Evolutionary conservation across 441 rosid species (phyloP).

Genomic region (Pelargonium myrrhifolium): DNA sequence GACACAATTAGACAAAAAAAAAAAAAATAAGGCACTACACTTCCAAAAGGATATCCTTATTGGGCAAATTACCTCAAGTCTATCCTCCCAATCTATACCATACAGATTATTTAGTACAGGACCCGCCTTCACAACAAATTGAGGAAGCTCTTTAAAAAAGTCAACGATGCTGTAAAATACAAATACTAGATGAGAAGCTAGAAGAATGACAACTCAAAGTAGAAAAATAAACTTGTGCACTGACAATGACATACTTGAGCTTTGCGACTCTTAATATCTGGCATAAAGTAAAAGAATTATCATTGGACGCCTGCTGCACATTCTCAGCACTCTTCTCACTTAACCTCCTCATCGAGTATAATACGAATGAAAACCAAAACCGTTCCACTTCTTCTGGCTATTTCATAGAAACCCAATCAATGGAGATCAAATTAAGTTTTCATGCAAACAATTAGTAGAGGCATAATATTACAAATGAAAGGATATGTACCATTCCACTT

Average conservation of each 20-base stretch:
- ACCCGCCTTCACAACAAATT: slow-evolving; percentile 73
- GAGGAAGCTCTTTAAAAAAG: slow-evolving; percentile 82
- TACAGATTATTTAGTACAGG: slow-evolving; percentile 48
- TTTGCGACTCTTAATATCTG: slow-evolving; percentile 62
- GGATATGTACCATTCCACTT: slow-evolving; percentile 48
- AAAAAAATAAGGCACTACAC: background rate
- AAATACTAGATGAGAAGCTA: background rate
- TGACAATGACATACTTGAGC: slow-evolving; percentile 47
- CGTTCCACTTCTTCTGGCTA: slow-evolving; percentile 80
- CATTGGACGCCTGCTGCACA: slow-evolving; percentile 29
- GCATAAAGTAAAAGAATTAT: slow-evolving; percentile 48
- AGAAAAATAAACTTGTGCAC: slow-evolving; percentile 5
- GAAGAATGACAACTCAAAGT: background rate
- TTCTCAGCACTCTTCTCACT: slow-evolving; percentile 37
- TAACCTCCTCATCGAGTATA: slow-evolving; percentile 53
- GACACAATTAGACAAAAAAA: background rate
- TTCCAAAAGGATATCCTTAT: background rate
- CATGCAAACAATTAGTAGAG: background rate
- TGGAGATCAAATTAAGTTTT: background rate
- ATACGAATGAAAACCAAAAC: slow-evolving; percentile 74
- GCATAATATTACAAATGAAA: background rate
- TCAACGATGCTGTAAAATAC: slow-evolving; percentile 53
- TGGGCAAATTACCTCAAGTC: slow-evolving; percentile 55
- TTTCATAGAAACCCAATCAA: slow-evolving; percentile 16
- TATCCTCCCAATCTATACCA: slow-evolving; percentile 79